These are phyloP conservation scores for Solanum bukasovii DNA, from an alignment of 257 asterid species.

Conservation along the genomic window DNA sequence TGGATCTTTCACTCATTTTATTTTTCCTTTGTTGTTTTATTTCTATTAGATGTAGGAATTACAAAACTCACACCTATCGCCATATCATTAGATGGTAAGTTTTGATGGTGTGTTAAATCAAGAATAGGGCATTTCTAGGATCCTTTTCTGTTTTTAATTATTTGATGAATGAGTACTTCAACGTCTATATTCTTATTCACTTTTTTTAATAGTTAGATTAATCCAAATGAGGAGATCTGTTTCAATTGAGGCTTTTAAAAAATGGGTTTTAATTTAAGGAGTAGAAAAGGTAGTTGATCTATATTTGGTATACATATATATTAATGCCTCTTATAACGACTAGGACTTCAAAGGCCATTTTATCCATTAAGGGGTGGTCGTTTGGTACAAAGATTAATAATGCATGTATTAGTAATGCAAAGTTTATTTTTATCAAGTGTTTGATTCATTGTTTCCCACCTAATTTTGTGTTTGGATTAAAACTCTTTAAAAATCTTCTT, in stretches of 20 bases:
- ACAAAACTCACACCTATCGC: background rate
- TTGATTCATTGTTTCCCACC: too few relatives aligned
- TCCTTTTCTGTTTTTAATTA: too few relatives aligned
- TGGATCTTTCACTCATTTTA: background rate
- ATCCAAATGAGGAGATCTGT: background rate
- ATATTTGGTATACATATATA: background rate
- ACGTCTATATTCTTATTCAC: background rate
- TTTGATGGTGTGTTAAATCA: background rate
- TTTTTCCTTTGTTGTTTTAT: background rate
- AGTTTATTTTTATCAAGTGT: too few relatives aligned
- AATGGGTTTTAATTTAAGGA: background rate
- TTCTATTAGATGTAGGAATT: background rate
- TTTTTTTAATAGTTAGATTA: background rate
- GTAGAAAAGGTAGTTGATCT: background rate
- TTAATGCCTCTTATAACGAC: background rate
- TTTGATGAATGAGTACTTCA: background rate
- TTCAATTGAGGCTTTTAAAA: background rate
- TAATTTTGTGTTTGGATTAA: too few relatives aligned
- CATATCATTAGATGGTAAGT: background rate
- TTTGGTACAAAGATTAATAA: too few relatives aligned
- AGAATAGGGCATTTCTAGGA: background rate
- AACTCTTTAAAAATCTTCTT: too few relatives aligned
- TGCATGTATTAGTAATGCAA: too few relatives aligned
- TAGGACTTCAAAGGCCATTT: background rate
- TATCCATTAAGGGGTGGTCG: too few relatives aligned